Conservation (phyloP, 2,329 filamentous ascomycete genomes). For the Epichloe brachyelytri region DNA sequence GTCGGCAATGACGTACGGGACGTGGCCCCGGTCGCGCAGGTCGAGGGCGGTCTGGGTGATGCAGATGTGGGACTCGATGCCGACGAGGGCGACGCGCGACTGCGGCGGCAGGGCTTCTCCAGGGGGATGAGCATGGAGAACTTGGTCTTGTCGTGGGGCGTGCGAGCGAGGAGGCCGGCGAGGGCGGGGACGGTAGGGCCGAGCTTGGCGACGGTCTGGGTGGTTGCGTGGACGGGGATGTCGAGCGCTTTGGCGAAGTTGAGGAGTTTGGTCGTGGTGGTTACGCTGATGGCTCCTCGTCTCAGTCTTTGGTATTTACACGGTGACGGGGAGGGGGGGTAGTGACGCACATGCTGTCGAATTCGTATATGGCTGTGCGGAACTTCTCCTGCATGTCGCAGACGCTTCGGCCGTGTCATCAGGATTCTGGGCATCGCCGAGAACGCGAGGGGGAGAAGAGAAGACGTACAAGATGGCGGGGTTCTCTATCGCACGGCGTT, state of each 20-base stretch:
- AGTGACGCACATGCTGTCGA: constrained; percentile 56
- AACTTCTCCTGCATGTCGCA: constrained; percentile 96
- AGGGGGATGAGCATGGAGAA: constrained; percentile 83
- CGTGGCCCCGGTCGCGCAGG: constrained; percentile 59
- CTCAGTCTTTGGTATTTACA: neutral
- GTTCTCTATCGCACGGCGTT: constrained; percentile 24
- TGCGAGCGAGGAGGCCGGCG: constrained; percentile 36
- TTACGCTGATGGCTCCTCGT: constrained; percentile 34
- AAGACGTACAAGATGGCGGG: constrained; percentile 36
- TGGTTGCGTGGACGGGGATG: constrained; percentile 76
- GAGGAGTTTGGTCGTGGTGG: constrained; percentile 57
- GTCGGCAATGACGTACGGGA: constrained; percentile 79
- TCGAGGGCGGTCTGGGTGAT: constrained; percentile 86
- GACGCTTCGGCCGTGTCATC: constrained; percentile 41
- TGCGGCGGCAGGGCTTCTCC: constrained; percentile 22
- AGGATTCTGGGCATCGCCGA: neutral
- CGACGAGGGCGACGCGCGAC: constrained; percentile 62
- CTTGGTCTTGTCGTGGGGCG: constrained; percentile 67
- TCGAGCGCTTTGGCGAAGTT: constrained; percentile 49
- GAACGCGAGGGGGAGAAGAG: neutral
- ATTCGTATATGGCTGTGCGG: constrained; percentile 68
- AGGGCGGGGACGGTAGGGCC: constrained; percentile 71
- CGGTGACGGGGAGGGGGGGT: too few species aligned
- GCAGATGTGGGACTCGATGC: constrained; percentile 91
- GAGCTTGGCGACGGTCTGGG: constrained; percentile 67